These are phyloP conservation scores for Daldinia sp. DNA, from an alignment of 2,329 filamentous ascomycete species.

Conservation along the genomic window DNA sequence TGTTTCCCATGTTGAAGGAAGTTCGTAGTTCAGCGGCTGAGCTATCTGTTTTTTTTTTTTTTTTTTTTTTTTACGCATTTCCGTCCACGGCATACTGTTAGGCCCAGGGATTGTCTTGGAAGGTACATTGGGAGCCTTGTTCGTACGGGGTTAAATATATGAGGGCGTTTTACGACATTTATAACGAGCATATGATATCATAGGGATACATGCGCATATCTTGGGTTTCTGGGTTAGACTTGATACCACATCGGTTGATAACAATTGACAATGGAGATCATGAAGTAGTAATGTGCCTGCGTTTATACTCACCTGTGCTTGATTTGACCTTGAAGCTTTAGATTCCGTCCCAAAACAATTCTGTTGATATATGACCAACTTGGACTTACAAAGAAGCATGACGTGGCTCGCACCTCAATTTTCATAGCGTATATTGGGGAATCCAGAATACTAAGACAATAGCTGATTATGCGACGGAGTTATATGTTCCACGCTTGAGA, in stretches of 20 bases:
- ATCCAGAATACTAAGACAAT: too few species aligned
- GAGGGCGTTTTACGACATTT: slow-evolving; percentile 7
- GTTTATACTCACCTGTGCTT: not conserved
- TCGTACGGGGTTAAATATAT: not conserved
- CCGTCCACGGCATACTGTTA: not conserved
- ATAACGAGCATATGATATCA: not conserved
- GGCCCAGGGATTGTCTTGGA: not conserved
- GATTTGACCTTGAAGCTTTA: not conserved
- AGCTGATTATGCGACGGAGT: too few species aligned
- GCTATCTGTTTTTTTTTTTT: not conserved
- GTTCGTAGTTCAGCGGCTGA: slow-evolving; percentile 33
- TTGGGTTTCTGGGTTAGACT: slow-evolving; percentile 18
- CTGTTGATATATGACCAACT: too few species aligned
- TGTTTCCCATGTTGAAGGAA: slow-evolving; percentile 32
- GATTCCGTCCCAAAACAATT: not conserved
- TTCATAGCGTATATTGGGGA: too few species aligned
- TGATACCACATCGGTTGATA: slow-evolving; percentile 30
- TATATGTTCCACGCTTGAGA: too few species aligned
- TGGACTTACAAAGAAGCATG: too few species aligned
- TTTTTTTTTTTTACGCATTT: not conserved
- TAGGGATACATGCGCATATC: not conserved
- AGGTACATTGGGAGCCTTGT: not conserved
- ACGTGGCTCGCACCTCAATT: too few species aligned
- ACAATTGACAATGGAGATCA: not conserved
- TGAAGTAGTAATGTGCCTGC: not conserved